A percentile compares a stretch with the other conserved stretches of the same genome.
Evolutionary conservation across 768 basidiomycete genomes (phyloP).

Genomic region (Hortiboletus flavorubellus): DNA sequence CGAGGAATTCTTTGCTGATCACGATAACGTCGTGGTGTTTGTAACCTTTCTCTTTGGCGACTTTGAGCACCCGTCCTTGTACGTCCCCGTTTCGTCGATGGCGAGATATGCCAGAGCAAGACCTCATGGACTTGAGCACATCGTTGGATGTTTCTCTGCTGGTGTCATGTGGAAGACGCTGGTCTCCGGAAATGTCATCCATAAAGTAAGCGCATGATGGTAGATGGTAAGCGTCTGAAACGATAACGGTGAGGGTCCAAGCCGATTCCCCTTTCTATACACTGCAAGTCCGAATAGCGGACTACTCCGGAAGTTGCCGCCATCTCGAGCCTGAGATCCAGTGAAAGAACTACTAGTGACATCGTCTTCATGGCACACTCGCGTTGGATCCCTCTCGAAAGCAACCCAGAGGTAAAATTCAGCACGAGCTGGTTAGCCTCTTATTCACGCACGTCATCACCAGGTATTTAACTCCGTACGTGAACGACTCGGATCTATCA

Average conservation of each 20-base stretch:
- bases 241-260: neutral
- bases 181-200: slow-evolving; percentile 74
- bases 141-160: slow-evolving; percentile 46
- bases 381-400: slow-evolving; percentile 80
- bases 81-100: slow-evolving; percentile 42
- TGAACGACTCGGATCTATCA: neutral
- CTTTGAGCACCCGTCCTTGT: slow-evolving; percentile 51
- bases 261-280: neutral
- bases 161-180: slow-evolving; percentile 75
- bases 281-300: too few species aligned
- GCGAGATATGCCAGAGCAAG: slow-evolving; percentile 60
- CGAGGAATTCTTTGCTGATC: slow-evolving; percentile 72
- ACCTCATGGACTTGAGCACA: slow-evolving; percentile 60
- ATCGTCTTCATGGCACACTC: slow-evolving; percentile 20
- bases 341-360: neutral
- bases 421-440: neutral
- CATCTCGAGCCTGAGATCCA: neutral
- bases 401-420: slow-evolving; percentile 54
- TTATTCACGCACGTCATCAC: neutral
- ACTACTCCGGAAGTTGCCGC: neutral
- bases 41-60: slow-evolving; percentile 71
- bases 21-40: slow-evolving; percentile 81
- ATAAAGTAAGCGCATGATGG: slow-evolving; percentile 68
- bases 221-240: neutral
- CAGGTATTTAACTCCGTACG: slow-evolving; percentile 34